Percentiles rank a stretch among this genome's conserved stretches.
These are phyloP conservation scores for Millerozyma miso DNA, from an alignment of 805 yeast species.

Conservation along the genomic window DNA sequence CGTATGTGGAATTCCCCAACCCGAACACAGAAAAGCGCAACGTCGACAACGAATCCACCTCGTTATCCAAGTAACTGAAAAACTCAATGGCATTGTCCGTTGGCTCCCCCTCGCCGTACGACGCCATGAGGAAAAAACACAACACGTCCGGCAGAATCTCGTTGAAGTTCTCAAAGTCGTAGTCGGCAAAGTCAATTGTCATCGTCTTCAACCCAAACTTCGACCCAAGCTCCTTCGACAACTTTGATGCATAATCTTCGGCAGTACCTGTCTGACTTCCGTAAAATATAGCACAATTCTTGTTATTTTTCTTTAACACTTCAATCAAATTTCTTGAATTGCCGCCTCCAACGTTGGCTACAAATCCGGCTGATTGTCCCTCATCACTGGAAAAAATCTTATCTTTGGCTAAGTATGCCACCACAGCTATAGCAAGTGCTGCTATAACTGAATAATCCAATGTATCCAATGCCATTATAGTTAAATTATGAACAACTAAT, in stretches of 20 bases:
- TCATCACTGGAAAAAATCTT: slow-evolving; percentile 37
- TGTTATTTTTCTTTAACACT: slow-evolving; percentile 55
- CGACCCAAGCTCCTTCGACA: slow-evolving; percentile 82
- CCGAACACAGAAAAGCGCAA: slow-evolving; percentile 79
- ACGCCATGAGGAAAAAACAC: slow-evolving; percentile 69
- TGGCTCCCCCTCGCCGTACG: slow-evolving; percentile 98
- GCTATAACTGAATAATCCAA: slow-evolving; percentile 67
- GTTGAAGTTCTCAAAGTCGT: slow-evolving; percentile 74
- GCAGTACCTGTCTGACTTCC: slow-evolving; percentile 99
- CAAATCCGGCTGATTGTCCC: slow-evolving; percentile 25
- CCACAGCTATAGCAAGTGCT: slow-evolving; percentile 60
- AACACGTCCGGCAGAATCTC: slow-evolving; percentile 60
- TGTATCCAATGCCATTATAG: slow-evolving; percentile 58
- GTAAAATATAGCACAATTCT: slow-evolving; percentile 75
- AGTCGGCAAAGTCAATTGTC: slow-evolving; percentile 85
- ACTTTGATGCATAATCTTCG: slow-evolving; percentile 90
- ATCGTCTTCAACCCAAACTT: slow-evolving; percentile 77
- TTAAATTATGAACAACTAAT: no score
- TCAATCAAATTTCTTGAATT: slow-evolving; percentile 53
- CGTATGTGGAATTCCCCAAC: slow-evolving; percentile 92
- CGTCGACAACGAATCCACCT: slow-evolving; percentile 52
- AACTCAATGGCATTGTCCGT: slow-evolving; percentile 90
- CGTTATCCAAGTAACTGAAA: slow-evolving; percentile 59
- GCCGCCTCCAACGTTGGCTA: slow-evolving; percentile 23
- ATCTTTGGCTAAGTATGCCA: slow-evolving; percentile 67